These are phyloP conservation scores for Dujonia santamariae DNA, from an alignment of 1,139 yeast genomes.

Conservation along the genomic window DNA sequence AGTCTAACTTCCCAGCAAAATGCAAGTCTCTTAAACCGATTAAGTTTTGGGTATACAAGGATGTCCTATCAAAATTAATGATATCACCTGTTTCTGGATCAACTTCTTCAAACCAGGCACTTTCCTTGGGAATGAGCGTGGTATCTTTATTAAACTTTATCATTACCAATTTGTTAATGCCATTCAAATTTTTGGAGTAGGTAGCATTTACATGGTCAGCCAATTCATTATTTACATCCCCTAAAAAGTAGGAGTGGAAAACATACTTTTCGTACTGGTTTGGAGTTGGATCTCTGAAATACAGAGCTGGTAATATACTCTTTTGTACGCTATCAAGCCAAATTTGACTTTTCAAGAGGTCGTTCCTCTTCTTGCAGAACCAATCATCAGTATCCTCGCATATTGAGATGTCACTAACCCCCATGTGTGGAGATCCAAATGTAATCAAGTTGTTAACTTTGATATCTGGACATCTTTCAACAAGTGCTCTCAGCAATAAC, in stretches of 20 bases:
- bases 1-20: slow-evolving; percentile 42
- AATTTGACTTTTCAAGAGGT: slow-evolving; percentile 54
- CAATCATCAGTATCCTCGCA: slow-evolving; percentile 55
- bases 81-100: slow-evolving; percentile 40
- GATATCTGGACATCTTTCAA: slow-evolving; percentile 53
- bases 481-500: slow-evolving; percentile 60
- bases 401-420: slow-evolving; percentile 65
- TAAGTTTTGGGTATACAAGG: slow-evolving; percentile 48
- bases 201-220: slow-evolving; percentile 19
- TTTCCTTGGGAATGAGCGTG: slow-evolving; percentile 69
- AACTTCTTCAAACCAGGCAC: slow-evolving; percentile 63
- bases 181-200: slow-evolving; percentile 41
- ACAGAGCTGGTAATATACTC: slow-evolving; percentile 68
- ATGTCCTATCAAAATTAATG: slow-evolving; percentile 49
- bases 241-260: slow-evolving; percentile 52
- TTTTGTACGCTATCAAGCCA: slow-evolving; percentile 60
- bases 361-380: slow-evolving; percentile 58
- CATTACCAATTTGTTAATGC: slow-evolving; percentile 54
- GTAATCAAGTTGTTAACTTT: slow-evolving; percentile 57
- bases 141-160: slow-evolving; percentile 59
- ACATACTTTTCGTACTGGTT: slow-evolving; percentile 45
- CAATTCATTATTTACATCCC: slow-evolving; percentile 65
- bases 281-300: slow-evolving; percentile 53
- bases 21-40: slow-evolving; percentile 57
- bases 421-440: slow-evolving; percentile 83